A percentile compares a stretch with the other conserved stretches of the same genome.
Evolutionary conservation across 495 filamentous ascomycete genomes (phyloP).

Genomic region (Neurospora sp.): DNA sequence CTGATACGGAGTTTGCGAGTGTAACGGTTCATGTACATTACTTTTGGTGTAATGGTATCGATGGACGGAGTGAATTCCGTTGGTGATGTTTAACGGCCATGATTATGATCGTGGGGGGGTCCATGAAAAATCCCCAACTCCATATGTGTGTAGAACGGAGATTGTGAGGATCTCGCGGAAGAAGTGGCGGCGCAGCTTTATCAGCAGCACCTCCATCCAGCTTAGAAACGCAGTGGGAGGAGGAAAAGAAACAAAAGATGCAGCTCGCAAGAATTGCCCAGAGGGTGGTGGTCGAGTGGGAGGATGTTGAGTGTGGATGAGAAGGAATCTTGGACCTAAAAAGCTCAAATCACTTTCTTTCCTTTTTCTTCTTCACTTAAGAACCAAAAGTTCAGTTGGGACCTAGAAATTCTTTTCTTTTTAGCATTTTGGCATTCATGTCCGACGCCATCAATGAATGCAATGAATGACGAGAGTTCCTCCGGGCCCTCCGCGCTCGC

Average conservation of each 20-base stretch:
- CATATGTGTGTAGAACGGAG: neutral
- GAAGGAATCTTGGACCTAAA: neutral
- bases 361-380: neutral
- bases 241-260: neutral
- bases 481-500: neutral
- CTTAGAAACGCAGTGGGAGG: neutral
- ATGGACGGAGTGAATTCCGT: neutral
- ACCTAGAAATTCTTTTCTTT: neutral
- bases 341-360: neutral
- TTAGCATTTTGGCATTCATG: neutral
- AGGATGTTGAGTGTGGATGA: neutral
- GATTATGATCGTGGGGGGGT: neutral
- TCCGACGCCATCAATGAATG: neutral
- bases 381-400: neutral
- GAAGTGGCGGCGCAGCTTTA: neutral
- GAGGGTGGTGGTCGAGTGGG: neutral
- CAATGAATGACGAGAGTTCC: neutral
- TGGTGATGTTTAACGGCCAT: neutral
- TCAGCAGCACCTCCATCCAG: neutral
- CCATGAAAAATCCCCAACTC: neutral
- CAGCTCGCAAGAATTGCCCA: neutral
- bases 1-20: neutral
- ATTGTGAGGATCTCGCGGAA: neutral
- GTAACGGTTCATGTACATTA: neutral
- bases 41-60: neutral